Conservation (phyloP, 2,329 filamentous ascomycete species). For the Aspergillus persii region DNA sequence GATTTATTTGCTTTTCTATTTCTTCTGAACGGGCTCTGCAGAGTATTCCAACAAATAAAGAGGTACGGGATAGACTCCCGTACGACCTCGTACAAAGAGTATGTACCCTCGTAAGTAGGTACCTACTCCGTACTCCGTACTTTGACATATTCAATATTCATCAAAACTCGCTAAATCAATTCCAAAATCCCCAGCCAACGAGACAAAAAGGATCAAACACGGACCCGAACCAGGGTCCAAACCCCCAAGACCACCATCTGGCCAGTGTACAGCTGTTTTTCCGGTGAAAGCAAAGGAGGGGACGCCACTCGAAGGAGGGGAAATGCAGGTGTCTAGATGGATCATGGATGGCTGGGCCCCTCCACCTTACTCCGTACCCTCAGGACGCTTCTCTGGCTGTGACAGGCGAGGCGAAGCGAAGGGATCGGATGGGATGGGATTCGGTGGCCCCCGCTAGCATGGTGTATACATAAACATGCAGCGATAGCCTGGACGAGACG, state of each 20-base stretch:
- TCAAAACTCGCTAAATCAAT: too few relatives aligned
- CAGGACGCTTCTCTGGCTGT: background rate
- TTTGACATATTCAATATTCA: too few relatives aligned
- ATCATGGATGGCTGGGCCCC: too few relatives aligned
- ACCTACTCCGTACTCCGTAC: too few relatives aligned
- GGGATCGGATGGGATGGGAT: too few relatives aligned
- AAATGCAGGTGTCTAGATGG: background rate
- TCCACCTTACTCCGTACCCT: background rate
- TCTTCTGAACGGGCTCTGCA: too few relatives aligned
- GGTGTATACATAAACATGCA: background rate
- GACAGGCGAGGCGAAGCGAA: background rate
- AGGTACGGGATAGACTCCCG: background rate
- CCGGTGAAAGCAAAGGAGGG: background rate
- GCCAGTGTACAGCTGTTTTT: background rate
- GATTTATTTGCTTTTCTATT: background rate
- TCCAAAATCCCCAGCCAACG: background rate
- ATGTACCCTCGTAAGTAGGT: too few relatives aligned
- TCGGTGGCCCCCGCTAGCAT: background rate
- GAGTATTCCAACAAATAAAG: background rate
- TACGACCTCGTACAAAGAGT: too few relatives aligned
- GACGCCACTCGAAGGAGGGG: background rate
- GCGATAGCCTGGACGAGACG: background rate
- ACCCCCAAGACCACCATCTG: background rate
- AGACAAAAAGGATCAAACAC: background rate
- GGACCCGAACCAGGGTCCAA: background rate